Conservation (phyloP, 2,329 filamentous ascomycete genomes). For the Trichoderma oligosporum region DNA sequence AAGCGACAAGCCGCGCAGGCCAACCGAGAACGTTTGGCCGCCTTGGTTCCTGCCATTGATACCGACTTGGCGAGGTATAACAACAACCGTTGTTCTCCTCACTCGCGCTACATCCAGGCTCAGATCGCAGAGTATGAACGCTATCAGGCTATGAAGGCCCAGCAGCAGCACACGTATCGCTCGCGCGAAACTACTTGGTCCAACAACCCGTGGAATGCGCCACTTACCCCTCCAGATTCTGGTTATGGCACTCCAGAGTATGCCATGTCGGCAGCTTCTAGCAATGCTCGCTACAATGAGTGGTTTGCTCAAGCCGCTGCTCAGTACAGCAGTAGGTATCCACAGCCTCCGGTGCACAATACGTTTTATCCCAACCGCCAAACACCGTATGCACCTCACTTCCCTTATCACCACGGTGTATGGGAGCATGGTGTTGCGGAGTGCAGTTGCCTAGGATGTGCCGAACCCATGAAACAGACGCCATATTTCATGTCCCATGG, state of each 20-base stretch:
- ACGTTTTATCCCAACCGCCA: constrained; percentile 42
- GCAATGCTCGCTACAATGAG: constrained; percentile 55
- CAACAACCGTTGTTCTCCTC: constrained; percentile 37
- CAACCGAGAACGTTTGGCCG: constrained; percentile 48
- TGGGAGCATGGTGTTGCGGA: constrained; percentile 52
- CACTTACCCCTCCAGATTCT: constrained; percentile 57
- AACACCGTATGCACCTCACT: constrained; percentile 41
- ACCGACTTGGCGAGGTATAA: constrained; percentile 40
- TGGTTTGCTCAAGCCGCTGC: constrained; percentile 49
- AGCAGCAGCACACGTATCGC: constrained; percentile 39
- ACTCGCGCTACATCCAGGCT: constrained; percentile 50
- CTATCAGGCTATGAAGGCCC: constrained; percentile 44
- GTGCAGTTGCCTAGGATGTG: constrained; percentile 48
- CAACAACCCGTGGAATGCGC: constrained; percentile 46
- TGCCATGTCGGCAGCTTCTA: constrained; percentile 51
- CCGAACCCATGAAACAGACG: constrained; percentile 43
- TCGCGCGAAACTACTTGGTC: constrained; percentile 43
- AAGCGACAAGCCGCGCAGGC: constrained; percentile 49
- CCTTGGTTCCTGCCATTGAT: constrained; percentile 48
- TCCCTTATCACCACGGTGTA: constrained; percentile 42
- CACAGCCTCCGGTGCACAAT: constrained; percentile 40
- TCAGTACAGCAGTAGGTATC: constrained; percentile 44
- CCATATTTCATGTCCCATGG: constrained; percentile 47
- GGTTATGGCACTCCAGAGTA: constrained; percentile 61
- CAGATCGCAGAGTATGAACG: constrained; percentile 54